A percentile compares a stretch with the other conserved stretches of the same genome.
phyloP scores from a whole-genome alignment of 1,139 yeast species.

The Magnusiomyces fungicola region DNA sequence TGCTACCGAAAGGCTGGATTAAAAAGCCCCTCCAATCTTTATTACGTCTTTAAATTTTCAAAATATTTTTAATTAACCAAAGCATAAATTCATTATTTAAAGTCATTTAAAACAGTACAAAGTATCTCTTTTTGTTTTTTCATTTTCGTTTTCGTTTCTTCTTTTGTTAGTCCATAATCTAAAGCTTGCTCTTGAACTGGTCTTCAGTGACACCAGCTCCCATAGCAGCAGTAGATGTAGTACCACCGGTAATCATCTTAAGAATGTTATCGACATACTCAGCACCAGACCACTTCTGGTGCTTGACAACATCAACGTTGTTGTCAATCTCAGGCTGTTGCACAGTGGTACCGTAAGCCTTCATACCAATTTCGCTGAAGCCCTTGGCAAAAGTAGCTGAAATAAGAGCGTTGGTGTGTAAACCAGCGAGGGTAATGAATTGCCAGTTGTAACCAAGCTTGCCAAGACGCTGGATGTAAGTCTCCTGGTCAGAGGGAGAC shows the following conservation, averaged over 20 bases:
- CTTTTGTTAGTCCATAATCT: not conserved
- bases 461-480: slow-evolving; percentile 82
- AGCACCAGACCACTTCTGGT: slow-evolving; percentile 99
- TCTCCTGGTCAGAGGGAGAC: slow-evolving; percentile 80
- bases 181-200: slow-evolving; percentile 56
- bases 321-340: slow-evolving; percentile 84
- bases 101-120: too few species aligned
- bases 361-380: slow-evolving; percentile 82
- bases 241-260: slow-evolving; percentile 91
- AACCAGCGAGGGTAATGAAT: slow-evolving; percentile 94
- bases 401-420: slow-evolving; percentile 92
- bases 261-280: slow-evolving; percentile 89
- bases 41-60: too few species aligned
- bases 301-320: slow-evolving; percentile 94
- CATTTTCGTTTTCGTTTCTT: not conserved
- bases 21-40: too few species aligned
- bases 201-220: slow-evolving; percentile 98
- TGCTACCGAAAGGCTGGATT: too few species aligned
- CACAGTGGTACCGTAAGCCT: slow-evolving; percentile 82
- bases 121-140: not conserved
- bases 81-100: too few species aligned
- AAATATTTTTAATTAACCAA: too few species aligned
- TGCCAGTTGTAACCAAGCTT: slow-evolving; percentile 96
- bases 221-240: slow-evolving; percentile 95
- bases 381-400: slow-evolving; percentile 78